phyloP scores from a whole-genome alignment of 306 rosid genomes.

The Ceratonia siliqua region DNA sequence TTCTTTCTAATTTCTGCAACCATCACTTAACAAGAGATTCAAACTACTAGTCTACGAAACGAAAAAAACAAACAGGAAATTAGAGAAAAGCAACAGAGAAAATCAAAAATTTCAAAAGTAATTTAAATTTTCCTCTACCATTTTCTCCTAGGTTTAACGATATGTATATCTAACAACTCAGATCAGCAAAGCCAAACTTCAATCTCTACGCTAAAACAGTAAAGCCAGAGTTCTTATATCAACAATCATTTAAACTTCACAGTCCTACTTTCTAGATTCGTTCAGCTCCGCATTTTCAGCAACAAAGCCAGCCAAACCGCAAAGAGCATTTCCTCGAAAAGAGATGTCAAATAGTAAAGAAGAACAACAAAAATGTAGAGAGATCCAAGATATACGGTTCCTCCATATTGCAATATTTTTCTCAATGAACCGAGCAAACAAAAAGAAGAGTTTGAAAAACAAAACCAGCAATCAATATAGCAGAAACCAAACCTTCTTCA shows the following conservation, averaged over 20 bases:
- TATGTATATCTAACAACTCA: slow-evolving; percentile 7
- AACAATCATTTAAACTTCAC: background rate
- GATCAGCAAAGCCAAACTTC: slow-evolving; percentile 20
- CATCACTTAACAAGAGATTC: background rate
- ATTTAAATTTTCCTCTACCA: background rate
- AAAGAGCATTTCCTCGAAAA: background rate
- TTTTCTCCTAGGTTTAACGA: background rate
- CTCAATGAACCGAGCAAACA: background rate
- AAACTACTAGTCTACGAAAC: background rate
- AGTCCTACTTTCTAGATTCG: background rate
- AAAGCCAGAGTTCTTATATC: background rate
- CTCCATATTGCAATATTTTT: background rate
- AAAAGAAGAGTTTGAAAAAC: background rate
- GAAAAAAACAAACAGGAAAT: background rate
- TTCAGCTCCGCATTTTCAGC: background rate
- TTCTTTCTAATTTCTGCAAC: background rate
- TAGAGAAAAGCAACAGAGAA: background rate
- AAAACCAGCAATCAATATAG: background rate
- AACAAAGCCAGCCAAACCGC: background rate
- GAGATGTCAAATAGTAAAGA: background rate
- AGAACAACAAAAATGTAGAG: background rate
- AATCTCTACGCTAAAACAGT: background rate
- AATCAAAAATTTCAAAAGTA: background rate
- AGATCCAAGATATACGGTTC: background rate
- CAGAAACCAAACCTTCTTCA: slow-evolving; percentile 41